Percentiles rank a stretch among this genome's conserved stretches.
These are phyloP conservation scores for Kurtzmaniella natalensis DNA, from an alignment of 1,139 yeast genomes.

Conservation along the genomic window DNA sequence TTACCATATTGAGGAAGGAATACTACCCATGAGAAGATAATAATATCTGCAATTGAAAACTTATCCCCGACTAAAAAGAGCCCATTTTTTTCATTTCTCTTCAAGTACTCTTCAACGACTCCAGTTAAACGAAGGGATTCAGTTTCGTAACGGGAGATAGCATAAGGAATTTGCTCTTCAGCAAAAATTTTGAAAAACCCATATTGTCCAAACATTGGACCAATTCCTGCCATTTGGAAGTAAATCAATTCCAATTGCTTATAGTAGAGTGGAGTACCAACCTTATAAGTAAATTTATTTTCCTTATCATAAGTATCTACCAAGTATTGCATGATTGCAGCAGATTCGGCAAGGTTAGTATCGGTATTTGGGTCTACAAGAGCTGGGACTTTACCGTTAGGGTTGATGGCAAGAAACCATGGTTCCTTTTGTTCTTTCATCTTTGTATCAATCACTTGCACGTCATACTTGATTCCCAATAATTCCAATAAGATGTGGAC, in stretches of 20 bases:
- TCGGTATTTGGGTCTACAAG: conserved; percentile 44
- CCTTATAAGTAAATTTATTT: conserved; percentile 41
- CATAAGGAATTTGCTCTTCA: conserved; percentile 47
- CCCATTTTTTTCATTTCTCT: conserved; percentile 31
- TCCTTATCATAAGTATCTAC: conserved; percentile 56
- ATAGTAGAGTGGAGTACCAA: conserved; percentile 44
- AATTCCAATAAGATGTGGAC: conserved; percentile 45
- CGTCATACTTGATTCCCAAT: conserved; percentile 44
- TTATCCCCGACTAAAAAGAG: conserved; percentile 55
- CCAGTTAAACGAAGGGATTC: conserved; percentile 52
- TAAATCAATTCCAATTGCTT: conserved; percentile 47
- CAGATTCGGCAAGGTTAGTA: conserved; percentile 49
- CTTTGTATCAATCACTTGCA: conserved; percentile 30
- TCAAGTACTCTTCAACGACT: conserved; percentile 48
- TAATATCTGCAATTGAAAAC: conserved; percentile 51
- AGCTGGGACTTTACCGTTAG: conserved; percentile 62
- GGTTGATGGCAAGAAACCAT: conserved; percentile 52
- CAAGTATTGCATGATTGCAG: conserved; percentile 53
- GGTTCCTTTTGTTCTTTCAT: conserved; percentile 43
- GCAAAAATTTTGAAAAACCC: conserved; percentile 42
- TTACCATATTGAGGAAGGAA: conserved; percentile 18
- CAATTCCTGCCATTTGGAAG: conserved; percentile 57
- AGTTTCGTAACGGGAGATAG: conserved; percentile 41
- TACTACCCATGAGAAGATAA: conserved; percentile 36
- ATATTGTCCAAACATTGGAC: conserved; percentile 62